Evolutionary conservation across 129 eudicot species (phyloP), one percentile per base, ranked within the genome.

Genomic region (Dittrichia graveolens): DNA sequence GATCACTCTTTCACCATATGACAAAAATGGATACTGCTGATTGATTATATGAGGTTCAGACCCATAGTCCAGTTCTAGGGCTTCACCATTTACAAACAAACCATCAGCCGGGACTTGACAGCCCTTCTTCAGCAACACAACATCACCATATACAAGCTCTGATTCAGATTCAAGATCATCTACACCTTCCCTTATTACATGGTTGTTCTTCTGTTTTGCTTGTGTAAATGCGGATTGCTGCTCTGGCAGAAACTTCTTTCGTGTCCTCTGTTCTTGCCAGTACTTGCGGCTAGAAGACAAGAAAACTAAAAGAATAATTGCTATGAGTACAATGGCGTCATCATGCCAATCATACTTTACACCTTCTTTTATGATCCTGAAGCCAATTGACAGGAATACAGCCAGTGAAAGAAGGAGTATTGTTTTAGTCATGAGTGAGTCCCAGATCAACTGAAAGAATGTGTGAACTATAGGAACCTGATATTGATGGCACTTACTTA

Each of bases 81-180:
- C 38, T 66, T 80, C 61, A 62, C 88, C 88, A n/a, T 13, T 39
- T 73, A 84, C 44, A 53, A 73, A 84, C 63, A 84, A 61, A 44
- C 88, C 88, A 72, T 80, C 85, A 46, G 44, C 76, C 0, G 85
- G 85, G 53, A 84, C 67, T 65, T 50, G 57, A 61, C 52, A 16
- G 0, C 88, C 85, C 54, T 46, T 84, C n/a, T 58, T 53, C 64
- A 80, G 41, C 15, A 46, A n/a, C 10, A 77, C 71, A 72, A 84
- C 13, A 61, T 84, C 88, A 12, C 88, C 88, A 39, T 4, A 61
- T n/a, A 65, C 85, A 3, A 81, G 79, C 55, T 72, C 18, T 8
- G 68, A 65, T 6, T 74, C 64, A n/a, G 31, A 24, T 24, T 11
- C 3, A 31, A 77, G 48, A 15, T 18, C 37, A 18, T 13, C 6